Percentiles rank a stretch among this genome's conserved stretches.
Evolutionary conservation across 1,139 yeast species (phyloP).

Genomic region (Meyerozyma elateridarum): DNA sequence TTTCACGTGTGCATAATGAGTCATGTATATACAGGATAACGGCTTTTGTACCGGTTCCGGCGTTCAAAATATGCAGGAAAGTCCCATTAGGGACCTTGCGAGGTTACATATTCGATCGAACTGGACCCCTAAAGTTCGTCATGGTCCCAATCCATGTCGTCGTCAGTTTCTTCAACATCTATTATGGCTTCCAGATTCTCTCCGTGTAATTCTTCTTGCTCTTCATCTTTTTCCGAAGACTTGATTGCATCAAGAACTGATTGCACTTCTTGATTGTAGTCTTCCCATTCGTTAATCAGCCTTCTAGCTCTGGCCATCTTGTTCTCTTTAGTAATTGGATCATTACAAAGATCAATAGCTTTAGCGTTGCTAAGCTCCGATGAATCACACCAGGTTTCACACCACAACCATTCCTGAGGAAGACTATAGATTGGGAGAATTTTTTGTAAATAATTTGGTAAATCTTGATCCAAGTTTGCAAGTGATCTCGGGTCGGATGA

Average conservation of each 20-base stretch:
- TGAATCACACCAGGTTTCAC: conserved; percentile 90
- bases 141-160: background rate
- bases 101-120: too few relatives aligned
- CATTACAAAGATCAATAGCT: conserved; percentile 79
- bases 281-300: conserved; percentile 73
- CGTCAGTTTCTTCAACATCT: background rate
- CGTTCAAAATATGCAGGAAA: background rate
- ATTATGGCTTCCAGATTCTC: too few relatives aligned
- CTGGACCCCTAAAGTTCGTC: conserved; percentile 2
- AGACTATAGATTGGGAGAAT: conserved; percentile 63
- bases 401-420: conserved; percentile 87
- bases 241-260: background rate
- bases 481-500: conserved; percentile 77
- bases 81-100: background rate
- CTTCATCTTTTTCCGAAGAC: background rate
- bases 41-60: conserved; percentile 2
- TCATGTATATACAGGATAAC: too few relatives aligned
- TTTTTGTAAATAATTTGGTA: conserved; percentile 79
- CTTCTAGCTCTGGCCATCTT: conserved; percentile 71
- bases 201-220: too few relatives aligned
- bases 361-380: conserved; percentile 57
- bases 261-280: conserved; percentile 51
- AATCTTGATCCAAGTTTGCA: conserved; percentile 83
- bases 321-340: conserved; percentile 75
- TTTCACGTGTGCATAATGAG: too few relatives aligned